Base-by-base conservation (phyloP, 495 filamentous ascomycete genomes). In the Tirmania nivea region DNA sequence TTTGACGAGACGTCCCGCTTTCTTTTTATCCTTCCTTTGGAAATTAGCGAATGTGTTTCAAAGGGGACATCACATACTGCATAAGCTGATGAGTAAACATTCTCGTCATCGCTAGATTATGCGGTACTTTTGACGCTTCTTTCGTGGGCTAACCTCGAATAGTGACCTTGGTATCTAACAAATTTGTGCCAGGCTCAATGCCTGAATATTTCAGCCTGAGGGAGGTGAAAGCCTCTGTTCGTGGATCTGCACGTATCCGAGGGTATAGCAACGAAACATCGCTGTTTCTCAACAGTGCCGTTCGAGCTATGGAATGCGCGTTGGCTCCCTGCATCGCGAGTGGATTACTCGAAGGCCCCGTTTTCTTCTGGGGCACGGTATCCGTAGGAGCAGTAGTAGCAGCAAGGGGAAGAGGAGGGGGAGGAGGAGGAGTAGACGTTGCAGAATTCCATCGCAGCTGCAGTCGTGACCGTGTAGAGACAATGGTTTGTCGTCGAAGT, bases 21-120 rank as follows among this genome's bases (percentile, higher is more conserved):
- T 31, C 53, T 65, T 34, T 54, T 62, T 49, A 85, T 71, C 63
- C 81, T 82, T 70, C 81, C 81, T 84, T 61, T 50, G 51, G 52
- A 49, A 45, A 31, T 53, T 60, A 54, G 60, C 17, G 25, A 25
- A 31, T 31, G 25, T 31, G 25, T 31, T 31, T 31, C 25, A 31
- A 1, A 31, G 25, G 25, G 25, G 25, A 31, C 25, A 31, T 31
- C 25, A 31, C 7, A 31, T 31, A 31, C 25, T 31, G 25, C 25
- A 31, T 25, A 31, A 31, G 0, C 25, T 31, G 25, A 7, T 7
- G 25, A 31, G 2, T 3, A 31, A n/a, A 31, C 7, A 31, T 31
- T 7, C 25, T 7, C 25, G 25, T 25, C 25, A 5, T 25, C 25
- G 25, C 25, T 31, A 31, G 25, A 31, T 31, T 31, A 31, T 31